Percentiles rank a stretch among this genome's conserved stretches.
Evolutionary conservation across 2,329 filamentous ascomycete species (phyloP).

Genomic region (Fusarium subtropicale): DNA sequence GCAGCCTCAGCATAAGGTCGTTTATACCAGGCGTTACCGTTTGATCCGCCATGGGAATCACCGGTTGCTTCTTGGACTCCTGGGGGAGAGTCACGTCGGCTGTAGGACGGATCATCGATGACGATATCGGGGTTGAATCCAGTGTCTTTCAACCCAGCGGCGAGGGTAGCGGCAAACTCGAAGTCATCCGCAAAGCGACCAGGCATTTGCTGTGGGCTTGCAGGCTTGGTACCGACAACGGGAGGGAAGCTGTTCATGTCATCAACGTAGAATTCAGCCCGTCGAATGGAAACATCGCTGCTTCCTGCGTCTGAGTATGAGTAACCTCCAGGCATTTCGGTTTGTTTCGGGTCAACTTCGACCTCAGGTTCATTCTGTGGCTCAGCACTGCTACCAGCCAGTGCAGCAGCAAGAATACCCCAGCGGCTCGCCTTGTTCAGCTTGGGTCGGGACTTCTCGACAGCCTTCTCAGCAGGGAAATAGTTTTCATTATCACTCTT

Average conservation of each 20-base stretch:
- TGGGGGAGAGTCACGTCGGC: slow-evolving; percentile 72
- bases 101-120: slow-evolving; percentile 73
- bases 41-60: slow-evolving; percentile 51
- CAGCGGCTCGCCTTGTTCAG: slow-evolving; percentile 60
- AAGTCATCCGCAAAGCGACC: slow-evolving; percentile 75
- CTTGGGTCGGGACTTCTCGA: slow-evolving; percentile 51
- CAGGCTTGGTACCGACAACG: slow-evolving; percentile 68
- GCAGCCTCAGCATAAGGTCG: slow-evolving; percentile 63
- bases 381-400: slow-evolving; percentile 57
- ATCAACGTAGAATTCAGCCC: slow-evolving; percentile 49
- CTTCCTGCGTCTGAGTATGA: slow-evolving; percentile 26
- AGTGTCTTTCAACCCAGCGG: slow-evolving; percentile 74
- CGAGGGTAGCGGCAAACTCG: slow-evolving; percentile 76
- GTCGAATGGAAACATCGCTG: slow-evolving; percentile 36
- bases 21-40: slow-evolving; percentile 57
- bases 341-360: slow-evolving; percentile 23
- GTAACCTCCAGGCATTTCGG: slow-evolving; percentile 31
- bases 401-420: slow-evolving; percentile 64
- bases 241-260: slow-evolving; percentile 61
- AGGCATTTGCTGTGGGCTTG: slow-evolving; percentile 67
- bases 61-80: slow-evolving; percentile 63
- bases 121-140: slow-evolving; percentile 79
- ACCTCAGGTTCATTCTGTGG: slow-evolving; percentile 51
- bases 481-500: slow-evolving; percentile 50
- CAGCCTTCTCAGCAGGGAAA: slow-evolving; percentile 35